Base-by-base conservation (phyloP, 371 early-diverging fungal genomes). In the Coemansia sp. region DNA sequence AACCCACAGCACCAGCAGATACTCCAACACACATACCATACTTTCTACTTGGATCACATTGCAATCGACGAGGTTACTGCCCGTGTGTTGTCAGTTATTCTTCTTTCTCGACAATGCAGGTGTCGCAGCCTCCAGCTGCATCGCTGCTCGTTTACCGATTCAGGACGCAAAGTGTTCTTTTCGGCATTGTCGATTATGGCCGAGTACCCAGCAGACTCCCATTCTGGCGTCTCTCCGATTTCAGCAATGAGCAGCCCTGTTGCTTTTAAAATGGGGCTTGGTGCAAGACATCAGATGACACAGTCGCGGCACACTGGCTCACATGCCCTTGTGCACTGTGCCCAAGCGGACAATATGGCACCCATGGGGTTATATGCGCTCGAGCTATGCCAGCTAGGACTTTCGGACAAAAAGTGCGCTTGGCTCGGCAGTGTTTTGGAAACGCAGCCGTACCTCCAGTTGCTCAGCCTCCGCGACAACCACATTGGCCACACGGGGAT, bases 151-250 rank as follows among this genome's bases (percentile, higher is more conserved):
- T 67, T 71, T 24, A 71, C 72, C 1, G 64, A 63, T 6, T 7
- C 67, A 3, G 72, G 72, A 6, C 62, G 60, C 21, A 63, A 67
- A 15, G 63, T 71, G 2, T 32, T 71, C 28, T 71, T 67, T 49
- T 67, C 67, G 3, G 72, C 72, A 15, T 32, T 71, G 9, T 67
- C 72, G 3, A 59, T 63, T 29, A 63, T 67, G 68, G 67, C 64
- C 13, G 36, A 55, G 26, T 23, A 28, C 36, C 44, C n/a, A 3
- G 7, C 28, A 28, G 8, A 15, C 13, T 4, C 23, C 26, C 41
- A 23, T n/a, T 6, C 60, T 0, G 26, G n/a, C 11, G 13, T 48
- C 23, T 41, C 48, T n/a, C 3, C 19, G 29, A 44, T n/a, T 9
- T n/a, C 29, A 15, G 28, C 17, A 28, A 13, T 8, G 12, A n/a